A percentile compares a stretch with the other conserved stretches of the same genome.
phyloP scores from a whole-genome alignment of 352 stramenopile genomes.

The Globisporangium perplexum region DNA sequence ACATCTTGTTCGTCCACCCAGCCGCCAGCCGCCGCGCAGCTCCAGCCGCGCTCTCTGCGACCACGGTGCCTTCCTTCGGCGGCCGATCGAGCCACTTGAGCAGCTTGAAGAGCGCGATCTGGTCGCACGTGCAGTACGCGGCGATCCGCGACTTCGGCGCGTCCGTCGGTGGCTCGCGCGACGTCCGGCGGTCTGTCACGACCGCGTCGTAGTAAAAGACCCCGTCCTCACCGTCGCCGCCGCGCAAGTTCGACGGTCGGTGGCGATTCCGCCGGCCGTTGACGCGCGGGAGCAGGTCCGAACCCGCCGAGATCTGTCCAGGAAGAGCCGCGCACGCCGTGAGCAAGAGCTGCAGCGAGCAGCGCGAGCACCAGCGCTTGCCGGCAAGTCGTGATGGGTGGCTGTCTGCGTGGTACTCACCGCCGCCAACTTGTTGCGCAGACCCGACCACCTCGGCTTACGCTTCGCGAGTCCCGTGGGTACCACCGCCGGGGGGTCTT shows the following conservation, averaged over 20 bases:
- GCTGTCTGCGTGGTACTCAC: no score
- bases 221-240: slow-evolving; percentile 10
- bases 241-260: slow-evolving; percentile 12
- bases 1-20: slow-evolving; percentile 62
- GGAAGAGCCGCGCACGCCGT: neutral
- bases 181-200: slow-evolving; percentile 18
- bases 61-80: slow-evolving; percentile 7
- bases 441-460: slow-evolving; percentile 31
- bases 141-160: slow-evolving; percentile 41
- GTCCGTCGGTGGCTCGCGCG: slow-evolving; percentile 29
- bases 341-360: slow-evolving; percentile 2
- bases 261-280: slow-evolving; percentile 15
- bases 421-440: slow-evolving; percentile 24
- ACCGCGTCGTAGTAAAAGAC: slow-evolving; percentile 32
- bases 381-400: no score
- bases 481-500: slow-evolving; percentile 1
- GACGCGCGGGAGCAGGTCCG: slow-evolving; percentile 14
- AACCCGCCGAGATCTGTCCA: slow-evolving; percentile 4
- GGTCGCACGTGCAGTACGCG: slow-evolving; percentile 68
- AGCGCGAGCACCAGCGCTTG: no score
- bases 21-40: slow-evolving; percentile 3
- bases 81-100: slow-evolving; percentile 56
- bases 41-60: neutral
- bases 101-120: slow-evolving; percentile 65
- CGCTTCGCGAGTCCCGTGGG: slow-evolving; percentile 18